These are phyloP conservation scores for Apiospora hydei DNA, from an alignment of 2,329 filamentous ascomycete genomes.

Conservation along the genomic window DNA sequence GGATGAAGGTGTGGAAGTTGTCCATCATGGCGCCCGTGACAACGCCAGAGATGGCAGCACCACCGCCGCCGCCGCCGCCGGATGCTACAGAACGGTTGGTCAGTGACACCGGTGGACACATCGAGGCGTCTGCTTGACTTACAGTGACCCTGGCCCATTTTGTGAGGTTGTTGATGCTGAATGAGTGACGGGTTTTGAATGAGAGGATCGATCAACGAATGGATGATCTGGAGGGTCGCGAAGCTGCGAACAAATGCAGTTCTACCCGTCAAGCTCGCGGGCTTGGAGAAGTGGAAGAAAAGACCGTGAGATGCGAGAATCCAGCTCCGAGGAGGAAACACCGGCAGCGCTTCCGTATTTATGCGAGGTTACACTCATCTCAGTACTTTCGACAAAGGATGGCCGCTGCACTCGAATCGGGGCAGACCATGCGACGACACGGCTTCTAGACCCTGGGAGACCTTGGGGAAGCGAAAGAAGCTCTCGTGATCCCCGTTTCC, in stretches of 20 bases:
- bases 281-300: neutral
- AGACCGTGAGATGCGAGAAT: neutral
- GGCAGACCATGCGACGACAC: neutral
- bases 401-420: neutral
- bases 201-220: neutral
- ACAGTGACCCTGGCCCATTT: conserved; percentile 18
- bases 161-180: neutral
- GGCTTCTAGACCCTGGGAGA: neutral
- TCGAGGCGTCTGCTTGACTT: neutral
- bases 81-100: neutral
- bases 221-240: neutral
- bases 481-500: neutral
- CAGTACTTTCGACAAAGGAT: neutral
- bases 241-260: neutral
- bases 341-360: neutral
- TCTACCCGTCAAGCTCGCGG: neutral
- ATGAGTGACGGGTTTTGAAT: too few relatives aligned
- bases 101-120: neutral
- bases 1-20: conserved; percentile 33
- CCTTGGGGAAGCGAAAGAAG: neutral
- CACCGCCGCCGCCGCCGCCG: neutral
- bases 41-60: neutral
- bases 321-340: neutral
- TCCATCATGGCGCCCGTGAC: conserved; percentile 25
- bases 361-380: neutral